Conservation (phyloP, 2,329 filamentous ascomycete species). For the Meredithiella fracta region DNA sequence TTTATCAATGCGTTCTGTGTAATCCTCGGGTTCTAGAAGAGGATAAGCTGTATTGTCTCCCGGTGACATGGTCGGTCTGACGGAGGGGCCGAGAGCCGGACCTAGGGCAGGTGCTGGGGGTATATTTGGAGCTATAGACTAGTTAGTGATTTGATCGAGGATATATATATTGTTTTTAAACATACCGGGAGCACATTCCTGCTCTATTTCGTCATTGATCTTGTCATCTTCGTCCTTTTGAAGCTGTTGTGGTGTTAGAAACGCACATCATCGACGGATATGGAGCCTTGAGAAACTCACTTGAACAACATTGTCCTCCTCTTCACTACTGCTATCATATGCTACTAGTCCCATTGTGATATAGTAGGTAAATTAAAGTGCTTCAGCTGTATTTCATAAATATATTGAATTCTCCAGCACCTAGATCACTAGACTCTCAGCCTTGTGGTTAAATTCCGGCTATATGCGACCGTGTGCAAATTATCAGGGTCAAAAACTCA, state of each 20-base stretch:
- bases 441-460: conserved; percentile 3
- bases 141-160: too few species aligned
- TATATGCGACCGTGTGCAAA: not conserved
- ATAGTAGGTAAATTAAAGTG: not conserved
- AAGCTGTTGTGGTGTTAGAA: too few species aligned
- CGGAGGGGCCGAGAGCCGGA: conserved; percentile 3
- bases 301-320: conserved; percentile 21
- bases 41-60: conserved; percentile 5
- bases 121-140: not conserved
- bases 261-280: too few species aligned
- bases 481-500: conserved; percentile 3
- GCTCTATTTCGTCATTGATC: too few species aligned
- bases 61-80: conserved; percentile 13
- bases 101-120: not conserved
- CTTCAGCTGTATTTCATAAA: not conserved
- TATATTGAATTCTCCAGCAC: not conserved
- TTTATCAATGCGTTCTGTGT: conserved; percentile 14
- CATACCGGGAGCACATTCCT: too few species aligned
- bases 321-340: conserved; percentile 37
- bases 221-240: too few species aligned
- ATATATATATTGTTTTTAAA: too few species aligned
- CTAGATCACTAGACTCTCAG: not conserved
- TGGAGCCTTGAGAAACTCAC: too few species aligned
- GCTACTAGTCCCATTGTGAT: conserved; percentile 30
- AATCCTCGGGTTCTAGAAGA: conserved; percentile 16